Conservation (phyloP, 306 rosid species). For the Psophocarpus tetragonolobus region DNA sequence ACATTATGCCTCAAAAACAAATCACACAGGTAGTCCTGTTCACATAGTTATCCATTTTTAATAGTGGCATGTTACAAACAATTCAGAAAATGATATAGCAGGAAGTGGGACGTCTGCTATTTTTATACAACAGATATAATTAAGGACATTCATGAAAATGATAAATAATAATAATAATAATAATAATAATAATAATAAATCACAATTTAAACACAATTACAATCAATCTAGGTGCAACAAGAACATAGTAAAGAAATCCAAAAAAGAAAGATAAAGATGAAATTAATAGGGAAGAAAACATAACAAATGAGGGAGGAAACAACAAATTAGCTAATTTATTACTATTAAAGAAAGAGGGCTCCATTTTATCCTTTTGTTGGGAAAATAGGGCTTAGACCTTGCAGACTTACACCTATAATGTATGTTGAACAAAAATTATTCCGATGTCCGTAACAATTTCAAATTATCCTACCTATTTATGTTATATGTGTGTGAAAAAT, state of each 20-base stretch:
- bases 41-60: neutral
- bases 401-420: neutral
- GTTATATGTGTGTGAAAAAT: neutral
- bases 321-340: too few species aligned
- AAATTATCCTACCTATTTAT: neutral
- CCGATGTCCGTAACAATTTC: neutral
- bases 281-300: too few species aligned
- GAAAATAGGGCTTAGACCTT: neutral
- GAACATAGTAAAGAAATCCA: neutral
- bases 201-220: neutral
- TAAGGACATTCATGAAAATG: neutral
- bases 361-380: neutral
- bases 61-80: neutral
- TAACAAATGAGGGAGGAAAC: too few species aligned
- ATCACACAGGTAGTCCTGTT: neutral
- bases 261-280: neutral
- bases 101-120: neutral
- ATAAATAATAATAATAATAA: too few species aligned
- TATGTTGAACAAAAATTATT: neutral
- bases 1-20: neutral
- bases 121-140: neutral
- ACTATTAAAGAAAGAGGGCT: too few species aligned
- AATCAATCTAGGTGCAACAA: neutral
- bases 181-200: neutral
- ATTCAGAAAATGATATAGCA: neutral